Evolutionary conservation across 768 basidiomycete genomes (phyloP).

Genomic region (Trametes punicea): DNA sequence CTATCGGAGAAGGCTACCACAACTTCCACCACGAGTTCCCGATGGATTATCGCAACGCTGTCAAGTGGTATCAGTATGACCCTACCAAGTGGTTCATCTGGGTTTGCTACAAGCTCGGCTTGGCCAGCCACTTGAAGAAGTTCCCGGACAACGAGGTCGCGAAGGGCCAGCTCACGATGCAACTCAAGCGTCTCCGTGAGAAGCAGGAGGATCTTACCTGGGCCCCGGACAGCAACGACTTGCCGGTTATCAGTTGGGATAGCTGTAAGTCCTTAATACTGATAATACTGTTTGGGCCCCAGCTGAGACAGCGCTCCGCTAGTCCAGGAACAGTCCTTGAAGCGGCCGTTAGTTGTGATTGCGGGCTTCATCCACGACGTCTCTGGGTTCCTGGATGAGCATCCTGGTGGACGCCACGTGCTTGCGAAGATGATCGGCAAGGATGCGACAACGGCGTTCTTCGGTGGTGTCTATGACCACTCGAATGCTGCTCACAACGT

Average conservation of each 20-base stretch:
- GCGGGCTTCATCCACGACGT: slow-evolving; percentile 95
- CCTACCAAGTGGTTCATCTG: slow-evolving; percentile 93
- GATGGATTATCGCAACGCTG: slow-evolving; percentile 96
- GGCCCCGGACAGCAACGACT: slow-evolving; percentile 72
- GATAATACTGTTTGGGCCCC: background rate
- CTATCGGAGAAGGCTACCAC: slow-evolving; percentile 96
- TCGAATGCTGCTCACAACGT: slow-evolving; percentile 87
- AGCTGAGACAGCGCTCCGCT: background rate
- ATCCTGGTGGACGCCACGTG: slow-evolving; percentile 87
- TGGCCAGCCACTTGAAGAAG: slow-evolving; percentile 56
- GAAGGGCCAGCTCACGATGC: slow-evolving; percentile 93
- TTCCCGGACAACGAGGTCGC: slow-evolving; percentile 72
- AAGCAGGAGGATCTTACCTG: slow-evolving; percentile 75
- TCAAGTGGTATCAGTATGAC: slow-evolving; percentile 92
- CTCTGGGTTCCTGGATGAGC: slow-evolving; percentile 79
- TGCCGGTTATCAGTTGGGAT: slow-evolving; percentile 86
- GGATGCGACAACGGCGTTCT: slow-evolving; percentile 92
- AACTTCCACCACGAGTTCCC: slow-evolving; percentile 99
- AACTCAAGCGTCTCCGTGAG: slow-evolving; percentile 80
- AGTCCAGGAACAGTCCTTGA: slow-evolving; percentile 79
- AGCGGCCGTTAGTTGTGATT: slow-evolving; percentile 79
- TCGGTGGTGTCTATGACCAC: slow-evolving; percentile 88
- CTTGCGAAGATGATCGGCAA: slow-evolving; percentile 83
- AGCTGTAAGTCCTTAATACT: slow-evolving; percentile 52
- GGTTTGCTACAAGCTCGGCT: slow-evolving; percentile 53